Base-by-base conservation (phyloP, 2,329 filamentous ascomycete genomes). In the Ascochyta clinopodiicola region DNA sequence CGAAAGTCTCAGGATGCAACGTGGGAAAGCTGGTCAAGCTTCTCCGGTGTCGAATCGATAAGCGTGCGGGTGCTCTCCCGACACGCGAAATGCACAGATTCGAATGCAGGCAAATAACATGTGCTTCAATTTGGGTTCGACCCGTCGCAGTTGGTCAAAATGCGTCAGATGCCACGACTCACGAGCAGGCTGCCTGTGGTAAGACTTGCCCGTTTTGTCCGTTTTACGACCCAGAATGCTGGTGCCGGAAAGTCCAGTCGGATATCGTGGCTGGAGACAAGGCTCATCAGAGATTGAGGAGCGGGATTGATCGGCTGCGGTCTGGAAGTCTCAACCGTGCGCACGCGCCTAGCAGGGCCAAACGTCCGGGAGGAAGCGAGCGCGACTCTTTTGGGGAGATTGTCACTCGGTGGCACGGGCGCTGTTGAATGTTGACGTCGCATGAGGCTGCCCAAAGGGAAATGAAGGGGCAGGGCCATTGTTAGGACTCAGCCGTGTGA, bases 331-430 rank as follows among this genome's bases (percentile, higher is more conserved):
- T 49, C 50, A 62, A 61, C 63, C 59, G 64, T 63, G 63, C 64
- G 64, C 68, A 67, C 63, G 62, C 63, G 69, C 61, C 65, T 63
- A 66, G 62, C 66, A 74, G 68, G 71, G 67, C 69, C 69, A 72
- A 69, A 74, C 70, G 70, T 71, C 66, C 72, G 72, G 72, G 72
- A 75, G 63, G 66, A 74, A 75, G 72, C 72, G 72, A 74, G 68
- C 53, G 65, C 61, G 64, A 61, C 46, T 56, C 63, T 63, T 62
- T 64, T 51, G 52, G 58, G 61, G 65, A 74, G 69, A 73, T 72
- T 69, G 69, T 66, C 67, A 69, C 69, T 69, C 62, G 60, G 56
- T 63, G 63, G 71, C 70, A 71, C 68, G 57, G 68, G 70, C 64
- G 54, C 65, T 70, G 61, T 60, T 68, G 64, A 62, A 44, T 47